Conservation (phyloP, 371 early-diverging fungal genomes). For the Vairimorpha necatrix region DNA sequence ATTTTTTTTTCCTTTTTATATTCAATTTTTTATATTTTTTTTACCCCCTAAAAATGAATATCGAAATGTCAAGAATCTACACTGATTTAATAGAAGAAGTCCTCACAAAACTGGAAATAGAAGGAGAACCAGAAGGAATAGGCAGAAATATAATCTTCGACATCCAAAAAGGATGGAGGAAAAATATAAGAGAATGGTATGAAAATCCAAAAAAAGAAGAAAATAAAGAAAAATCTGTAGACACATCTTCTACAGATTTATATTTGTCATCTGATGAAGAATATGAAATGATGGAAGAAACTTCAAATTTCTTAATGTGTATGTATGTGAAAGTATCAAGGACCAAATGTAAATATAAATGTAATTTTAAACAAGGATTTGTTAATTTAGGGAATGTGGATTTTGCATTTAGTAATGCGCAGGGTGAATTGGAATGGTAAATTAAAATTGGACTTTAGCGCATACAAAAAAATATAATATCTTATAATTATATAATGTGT, state of each 20-base stretch:
- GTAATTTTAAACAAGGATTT: constrained; percentile 64
- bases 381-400: constrained; percentile 62
- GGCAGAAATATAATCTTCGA: constrained; percentile 46
- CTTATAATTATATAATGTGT: constrained; percentile 1
- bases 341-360: constrained; percentile 63
- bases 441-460: neutral
- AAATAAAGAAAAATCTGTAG: neutral
- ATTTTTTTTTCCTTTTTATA: neutral
- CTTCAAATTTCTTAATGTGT: constrained; percentile 62
- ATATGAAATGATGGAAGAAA: constrained; percentile 45
- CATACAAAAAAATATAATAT: constrained; percentile 6
- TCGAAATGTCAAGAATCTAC: constrained; percentile 59
- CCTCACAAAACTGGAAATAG: constrained; percentile 39
- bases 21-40: neutral
- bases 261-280: neutral
- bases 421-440: constrained; percentile 66
- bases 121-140: constrained; percentile 32
- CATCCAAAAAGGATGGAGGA: constrained; percentile 56
- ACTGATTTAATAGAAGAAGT: constrained; percentile 57
- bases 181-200: constrained; percentile 12
- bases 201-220: constrained; percentile 1
- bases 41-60: constrained; percentile 44
- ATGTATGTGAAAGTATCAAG: constrained; percentile 64
- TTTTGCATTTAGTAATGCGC: constrained; percentile 62
- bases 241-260: neutral